Conservation (phyloP, 2,329 filamentous ascomycete species). For the Penicillium sp. region DNA sequence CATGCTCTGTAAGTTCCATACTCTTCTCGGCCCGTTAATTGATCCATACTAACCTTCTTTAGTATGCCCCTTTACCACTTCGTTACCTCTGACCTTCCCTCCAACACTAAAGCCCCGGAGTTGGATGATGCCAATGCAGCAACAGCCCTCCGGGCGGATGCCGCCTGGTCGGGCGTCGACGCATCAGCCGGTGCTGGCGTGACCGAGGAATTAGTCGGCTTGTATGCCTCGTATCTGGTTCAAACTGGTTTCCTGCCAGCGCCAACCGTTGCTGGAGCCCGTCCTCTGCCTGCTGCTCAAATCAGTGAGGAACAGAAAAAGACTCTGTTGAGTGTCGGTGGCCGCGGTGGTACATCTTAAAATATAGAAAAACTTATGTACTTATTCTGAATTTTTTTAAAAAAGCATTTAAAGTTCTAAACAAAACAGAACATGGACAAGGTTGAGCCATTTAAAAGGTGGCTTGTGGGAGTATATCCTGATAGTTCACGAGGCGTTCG, state of each 20-base stretch:
- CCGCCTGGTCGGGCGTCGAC: slow-evolving; percentile 57
- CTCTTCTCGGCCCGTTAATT: neutral
- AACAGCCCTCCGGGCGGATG: slow-evolving; percentile 62
- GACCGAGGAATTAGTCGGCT: slow-evolving; percentile 59
- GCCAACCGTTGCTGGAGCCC: slow-evolving; percentile 26
- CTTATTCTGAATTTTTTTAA: neutral
- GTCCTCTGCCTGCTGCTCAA: slow-evolving; percentile 45
- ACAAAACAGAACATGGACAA: neutral
- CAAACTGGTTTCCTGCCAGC: slow-evolving; percentile 60
- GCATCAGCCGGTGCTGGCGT: slow-evolving; percentile 58
- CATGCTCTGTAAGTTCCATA: slow-evolving; percentile 57
- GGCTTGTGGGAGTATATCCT: neutral
- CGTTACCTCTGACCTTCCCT: slow-evolving; percentile 67
- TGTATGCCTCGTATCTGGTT: slow-evolving; percentile 63
- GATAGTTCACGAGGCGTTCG: neutral
- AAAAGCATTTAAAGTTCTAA: neutral
- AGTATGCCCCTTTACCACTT: slow-evolving; percentile 71
- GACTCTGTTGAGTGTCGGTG: slow-evolving; percentile 53
- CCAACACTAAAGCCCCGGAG: slow-evolving; percentile 68
- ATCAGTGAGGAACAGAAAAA: slow-evolving; percentile 49
- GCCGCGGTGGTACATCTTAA: slow-evolving; percentile 45
- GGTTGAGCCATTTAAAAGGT: neutral
- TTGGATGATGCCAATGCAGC: slow-evolving; percentile 71
- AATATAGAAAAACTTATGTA: neutral
- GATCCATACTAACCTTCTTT: slow-evolving; percentile 5